Percentiles rank a stretch among this genome's conserved stretches.
These are phyloP conservation scores for Acidomyces sp. DNA, from an alignment of 495 filamentous ascomycete genomes.

Conservation along the genomic window DNA sequence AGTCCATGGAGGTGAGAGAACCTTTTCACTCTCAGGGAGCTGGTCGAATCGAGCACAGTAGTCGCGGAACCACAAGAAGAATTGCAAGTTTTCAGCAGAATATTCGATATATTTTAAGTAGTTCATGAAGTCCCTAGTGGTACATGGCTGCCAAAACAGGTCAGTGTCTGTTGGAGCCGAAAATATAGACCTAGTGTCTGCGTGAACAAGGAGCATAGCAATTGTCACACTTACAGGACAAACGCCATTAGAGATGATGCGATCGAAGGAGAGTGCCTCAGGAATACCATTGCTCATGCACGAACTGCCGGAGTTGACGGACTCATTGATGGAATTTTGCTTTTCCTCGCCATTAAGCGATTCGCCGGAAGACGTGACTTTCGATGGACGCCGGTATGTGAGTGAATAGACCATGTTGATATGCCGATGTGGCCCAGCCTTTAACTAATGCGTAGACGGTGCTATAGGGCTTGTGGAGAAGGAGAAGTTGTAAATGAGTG, in stretches of 20 bases:
- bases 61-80: conserved; percentile 61
- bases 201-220: not conserved
- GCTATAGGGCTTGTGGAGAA: not conserved
- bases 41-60: conserved; percentile 48
- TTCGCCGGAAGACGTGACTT: conserved; percentile 21
- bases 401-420: conserved; percentile 39
- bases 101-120: conserved; percentile 65
- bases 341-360: conserved; percentile 28
- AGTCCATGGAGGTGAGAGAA: conserved; percentile 52
- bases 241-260: conserved; percentile 55
- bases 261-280: conserved; percentile 54
- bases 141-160: conserved; percentile 69
- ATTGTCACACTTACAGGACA: conserved; percentile 62
- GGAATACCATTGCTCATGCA: conserved; percentile 45
- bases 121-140: conserved; percentile 66
- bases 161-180: no score
- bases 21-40: conserved; percentile 38
- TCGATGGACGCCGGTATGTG: conserved; percentile 35
- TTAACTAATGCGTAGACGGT: not conserved
- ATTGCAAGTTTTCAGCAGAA: conserved; percentile 65
- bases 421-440: not conserved
- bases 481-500: not conserved
- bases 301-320: conserved; percentile 27
- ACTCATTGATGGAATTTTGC: conserved; percentile 29
- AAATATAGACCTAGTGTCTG: not conserved